A percentile compares a stretch with the other conserved stretches of the same genome.
Conservation (phyloP, 345 rosid genomes). For the Syzygium aromaticum region DNA sequence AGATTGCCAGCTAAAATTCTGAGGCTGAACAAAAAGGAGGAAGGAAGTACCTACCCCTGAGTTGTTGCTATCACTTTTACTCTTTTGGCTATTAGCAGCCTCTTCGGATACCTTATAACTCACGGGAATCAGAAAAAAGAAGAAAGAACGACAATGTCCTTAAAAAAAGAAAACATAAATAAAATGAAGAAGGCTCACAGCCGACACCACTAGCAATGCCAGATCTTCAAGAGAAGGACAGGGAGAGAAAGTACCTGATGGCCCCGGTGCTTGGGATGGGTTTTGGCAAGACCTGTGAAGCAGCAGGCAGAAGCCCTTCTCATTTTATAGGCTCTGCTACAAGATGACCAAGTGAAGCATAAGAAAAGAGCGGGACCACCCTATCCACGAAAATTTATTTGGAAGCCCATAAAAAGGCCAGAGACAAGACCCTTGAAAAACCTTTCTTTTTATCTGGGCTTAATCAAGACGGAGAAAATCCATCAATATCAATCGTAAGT, state of each 20-base stretch:
- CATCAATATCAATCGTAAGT: not conserved
- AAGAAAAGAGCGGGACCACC: slow-evolving; percentile 30
- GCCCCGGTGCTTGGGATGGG: slow-evolving; percentile 13
- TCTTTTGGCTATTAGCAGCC: not conserved
- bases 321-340: slow-evolving; percentile 28
- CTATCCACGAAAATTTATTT: not conserved
- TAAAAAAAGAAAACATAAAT: not conserved
- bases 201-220: not conserved
- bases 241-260: slow-evolving; percentile 14
- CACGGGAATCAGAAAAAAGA: not conserved
- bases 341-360: slow-evolving; percentile 25
- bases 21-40: not conserved
- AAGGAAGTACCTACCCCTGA: not conserved
- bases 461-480: not conserved
- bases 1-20: not conserved
- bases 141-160: not conserved
- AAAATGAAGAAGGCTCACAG: not conserved
- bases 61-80: not conserved
- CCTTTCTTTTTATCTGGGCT: not conserved
- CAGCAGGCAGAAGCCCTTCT: slow-evolving; percentile 24
- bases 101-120: not conserved
- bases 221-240: not conserved
- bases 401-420: not conserved
- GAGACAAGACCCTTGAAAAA: not conserved
- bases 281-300: slow-evolving; percentile 12